Base-by-base conservation (phyloP, 1,139 yeast species). In the Scheffersomyces insectosa region DNA sequence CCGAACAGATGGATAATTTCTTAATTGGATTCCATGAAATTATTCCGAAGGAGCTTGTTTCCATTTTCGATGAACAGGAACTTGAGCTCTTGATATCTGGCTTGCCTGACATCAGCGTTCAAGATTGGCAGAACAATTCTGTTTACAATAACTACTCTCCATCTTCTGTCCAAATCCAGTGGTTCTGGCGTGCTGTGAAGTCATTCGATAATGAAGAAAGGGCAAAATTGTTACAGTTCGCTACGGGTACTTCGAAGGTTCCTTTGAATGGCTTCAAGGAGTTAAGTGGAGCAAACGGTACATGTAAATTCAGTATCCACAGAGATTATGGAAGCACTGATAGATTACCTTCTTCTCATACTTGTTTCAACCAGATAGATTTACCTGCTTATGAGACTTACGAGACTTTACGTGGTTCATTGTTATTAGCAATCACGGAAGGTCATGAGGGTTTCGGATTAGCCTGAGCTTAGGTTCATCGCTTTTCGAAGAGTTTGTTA, bases 161-260 rank as follows among this genome's bases (percentile, higher is more conserved):
- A 2, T 79, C 89, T 1, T 88, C 96, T 3, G 83, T 88, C 33
- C 98, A 91, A 60, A 85, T 95, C 47, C 91, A 87, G 60, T 93
- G 98, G 90, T 95, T 93, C 68, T 95, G 99, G 99, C 77, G 98
- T 60, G 97, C 98, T 1, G 97, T 95, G 12, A 82, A 90, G 56
- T 88, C 97, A 1, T 93, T 93, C 66, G 97, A 90, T 59, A 82
- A 82, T 35, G 99, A 93, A 63, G 98, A 93, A 60, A 77, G 96
- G 42, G 99, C 99, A 14, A 90, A 91, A 59, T 69, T 95, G 50
- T 70, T 95, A 46, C 99, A 95, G 60, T 95, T 93, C 73, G 95
- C 96, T 2, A 95, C 99, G 0, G 99, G 99, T 48, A 93, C 99
- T 0, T 85, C 96, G 45, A 91, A 93, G 65, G 99, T 95, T 7